Conservation (phyloP, 768 basidiomycete species). For the Pulveroboletus sp. region DNA sequence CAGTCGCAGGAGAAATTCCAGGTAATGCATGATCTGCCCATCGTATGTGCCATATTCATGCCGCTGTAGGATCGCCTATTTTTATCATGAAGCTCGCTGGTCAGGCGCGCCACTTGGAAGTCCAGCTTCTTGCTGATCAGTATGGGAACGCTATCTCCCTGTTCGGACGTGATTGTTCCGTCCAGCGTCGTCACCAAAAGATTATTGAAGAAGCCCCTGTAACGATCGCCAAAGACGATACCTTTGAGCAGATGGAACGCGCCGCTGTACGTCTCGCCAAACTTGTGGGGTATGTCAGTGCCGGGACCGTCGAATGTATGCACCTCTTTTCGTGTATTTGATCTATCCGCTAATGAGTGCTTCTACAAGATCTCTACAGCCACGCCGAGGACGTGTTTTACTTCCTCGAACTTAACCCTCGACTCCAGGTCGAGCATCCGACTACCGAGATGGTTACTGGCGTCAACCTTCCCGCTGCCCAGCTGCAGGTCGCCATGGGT, state of each 20-base stretch:
- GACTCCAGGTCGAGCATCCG: constrained; percentile 99
- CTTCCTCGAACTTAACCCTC: constrained; percentile 98
- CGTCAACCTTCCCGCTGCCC: constrained; percentile 95
- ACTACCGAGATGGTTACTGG: constrained; percentile 99
- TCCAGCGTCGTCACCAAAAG: constrained; percentile 98
- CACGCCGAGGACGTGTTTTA: constrained; percentile 92
- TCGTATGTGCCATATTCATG: constrained; percentile 6
- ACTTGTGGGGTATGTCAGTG: constrained; percentile 97
- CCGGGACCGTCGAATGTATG: constrained; percentile 95
- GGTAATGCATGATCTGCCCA: constrained; percentile 45
- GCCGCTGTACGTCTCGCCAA: constrained; percentile 99
- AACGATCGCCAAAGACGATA: constrained; percentile 89
- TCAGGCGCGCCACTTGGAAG: constrained; percentile 95
- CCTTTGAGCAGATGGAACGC: constrained; percentile 97
- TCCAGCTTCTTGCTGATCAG: constrained; percentile 97
- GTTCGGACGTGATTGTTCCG: constrained; percentile 98
- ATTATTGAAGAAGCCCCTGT: constrained; percentile 99
- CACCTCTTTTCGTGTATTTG: not conserved
- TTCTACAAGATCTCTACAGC: constrained; percentile 80
- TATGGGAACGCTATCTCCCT: constrained; percentile 99
- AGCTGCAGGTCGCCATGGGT: constrained; percentile 98
- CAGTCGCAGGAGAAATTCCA: constrained; percentile 94
- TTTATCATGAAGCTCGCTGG: constrained; percentile 99
- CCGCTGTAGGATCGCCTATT: constrained; percentile 79
- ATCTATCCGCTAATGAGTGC: not conserved